These are phyloP conservation scores for Carallia pectinifolia DNA, from an alignment of 345 rosid species.

Conservation along the genomic window DNA sequence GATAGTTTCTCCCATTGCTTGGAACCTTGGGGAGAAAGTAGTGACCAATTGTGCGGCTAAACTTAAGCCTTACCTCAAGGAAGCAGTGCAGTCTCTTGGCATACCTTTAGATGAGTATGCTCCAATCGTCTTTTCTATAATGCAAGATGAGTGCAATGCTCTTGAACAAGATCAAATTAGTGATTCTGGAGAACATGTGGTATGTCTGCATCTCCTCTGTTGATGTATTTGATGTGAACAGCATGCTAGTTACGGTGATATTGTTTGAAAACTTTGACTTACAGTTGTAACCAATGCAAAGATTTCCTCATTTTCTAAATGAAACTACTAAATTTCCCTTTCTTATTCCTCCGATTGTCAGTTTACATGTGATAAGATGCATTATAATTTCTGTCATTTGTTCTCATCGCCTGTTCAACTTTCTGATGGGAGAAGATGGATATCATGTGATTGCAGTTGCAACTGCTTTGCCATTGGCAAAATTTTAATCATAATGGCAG, in stretches of 20 bases:
- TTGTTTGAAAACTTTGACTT: not conserved
- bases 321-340: not conserved
- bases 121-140: slow-evolving; percentile 50
- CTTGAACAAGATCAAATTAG: slow-evolving; percentile 23
- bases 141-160: slow-evolving; percentile 30
- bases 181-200: slow-evolving; percentile 42
- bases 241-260: slow-evolving; percentile 5
- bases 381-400: not conserved
- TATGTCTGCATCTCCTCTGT: slow-evolving; percentile 26
- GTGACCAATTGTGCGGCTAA: slow-evolving; percentile 49
- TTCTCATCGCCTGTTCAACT: not conserved
- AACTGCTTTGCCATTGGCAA: not conserved
- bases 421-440: not conserved
- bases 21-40: slow-evolving; percentile 58
- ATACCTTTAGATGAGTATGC: slow-evolving; percentile 55
- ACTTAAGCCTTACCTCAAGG: slow-evolving; percentile 54
- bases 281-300: not conserved
- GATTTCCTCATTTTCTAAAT: slow-evolving; percentile 5
- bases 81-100: slow-evolving; percentile 42
- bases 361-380: not conserved
- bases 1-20: slow-evolving; percentile 50
- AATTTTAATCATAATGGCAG: not conserved
- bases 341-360: not conserved
- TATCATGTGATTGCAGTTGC: not conserved
- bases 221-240: slow-evolving; percentile 1